Base-by-base conservation (phyloP, 2,329 filamentous ascomycete genomes). In the Hymenoscyphus infarciens region DNA sequence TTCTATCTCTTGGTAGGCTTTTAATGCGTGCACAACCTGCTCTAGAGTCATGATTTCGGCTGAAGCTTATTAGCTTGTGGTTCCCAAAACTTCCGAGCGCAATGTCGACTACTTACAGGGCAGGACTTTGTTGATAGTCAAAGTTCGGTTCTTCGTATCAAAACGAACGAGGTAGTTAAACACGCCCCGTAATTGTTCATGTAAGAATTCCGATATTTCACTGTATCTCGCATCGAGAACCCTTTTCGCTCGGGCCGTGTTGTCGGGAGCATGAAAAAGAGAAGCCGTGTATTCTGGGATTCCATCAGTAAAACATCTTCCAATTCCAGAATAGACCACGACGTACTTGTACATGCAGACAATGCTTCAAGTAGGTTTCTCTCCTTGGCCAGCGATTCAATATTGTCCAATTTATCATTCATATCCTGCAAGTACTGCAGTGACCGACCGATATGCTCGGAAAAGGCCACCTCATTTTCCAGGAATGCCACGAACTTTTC, bases 121-220 rank as follows among this genome's bases (percentile, higher is more conserved):
- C 10, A 67, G 33, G 10, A 57, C 60, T 31, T 67, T 60, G 13
- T 69, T 64, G 5, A 96, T 81, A 0, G 78, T 81, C 7, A 95
- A 76, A 55, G 76, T 80, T 8, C 79, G 78, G 8, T 78, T 75
- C 25, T 83, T 78, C 0, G 79, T 74, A 70, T 94, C 85, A 19
- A 92, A 76, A 1, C 80, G 76, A 13, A 96, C 78, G 53, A 94
- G 78, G 0, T 81, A 78, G 63, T 83, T 83, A 91, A 92, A 97
- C n/a, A 87, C 82, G 61, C 81, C 80, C 53, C 85, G 83, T 45
- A 95, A 82, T 8, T 85, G 83, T 49, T 88, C 83, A 62, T 87
- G 83, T 25, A 95, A 82, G 22, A 83, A 81, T 1, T 83, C 81
- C 65, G 87, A 87, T 62, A 96, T 78, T 69, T 87, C 85, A 29